phyloP scores from a whole-genome alignment of 176 grass and related monocot species.

The Saccharum spontaneum region DNA sequence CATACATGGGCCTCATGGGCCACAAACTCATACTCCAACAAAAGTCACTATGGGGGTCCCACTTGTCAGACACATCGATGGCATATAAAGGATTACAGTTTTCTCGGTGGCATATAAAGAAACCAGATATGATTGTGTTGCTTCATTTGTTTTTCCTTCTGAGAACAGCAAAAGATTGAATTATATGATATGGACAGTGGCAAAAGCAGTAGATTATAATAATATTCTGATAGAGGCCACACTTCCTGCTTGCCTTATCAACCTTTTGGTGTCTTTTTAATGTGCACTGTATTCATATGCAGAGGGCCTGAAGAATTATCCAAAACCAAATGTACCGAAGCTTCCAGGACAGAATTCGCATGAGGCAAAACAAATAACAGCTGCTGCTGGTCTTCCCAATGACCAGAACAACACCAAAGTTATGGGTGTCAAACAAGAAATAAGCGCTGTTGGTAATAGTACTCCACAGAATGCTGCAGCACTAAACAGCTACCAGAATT shows the following conservation, averaged over 20 bases:
- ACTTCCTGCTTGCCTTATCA: constrained; percentile 27
- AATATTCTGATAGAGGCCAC: not conserved
- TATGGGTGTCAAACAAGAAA: constrained; percentile 49
- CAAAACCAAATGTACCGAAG: constrained; percentile 41
- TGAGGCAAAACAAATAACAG: constrained; percentile 57
- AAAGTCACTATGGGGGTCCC: not conserved
- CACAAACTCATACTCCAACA: too few species aligned
- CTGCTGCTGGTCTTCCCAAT: constrained; percentile 38
- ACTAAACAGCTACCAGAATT: constrained; percentile 69
- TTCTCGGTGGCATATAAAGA: not conserved
- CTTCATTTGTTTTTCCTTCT: constrained; percentile 16
- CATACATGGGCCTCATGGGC: too few species aligned
- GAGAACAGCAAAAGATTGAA: not conserved
- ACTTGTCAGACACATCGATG: not conserved
- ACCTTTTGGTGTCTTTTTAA: constrained; percentile 23
- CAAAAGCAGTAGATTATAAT: not conserved
- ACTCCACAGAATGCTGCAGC: constrained; percentile 47
- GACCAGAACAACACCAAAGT: constrained; percentile 52
- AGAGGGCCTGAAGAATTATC: constrained; percentile 85
- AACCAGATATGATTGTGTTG: not conserved
- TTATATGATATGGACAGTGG: not conserved
- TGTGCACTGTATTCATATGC: constrained; percentile 34
- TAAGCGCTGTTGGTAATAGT: constrained; percentile 37
- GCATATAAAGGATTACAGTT: not conserved
- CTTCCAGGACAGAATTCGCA: constrained; percentile 52